These are phyloP conservation scores for Gloeophyllum trabeum DNA, from an alignment of 768 basidiomycete species.

Conservation along the genomic window DNA sequence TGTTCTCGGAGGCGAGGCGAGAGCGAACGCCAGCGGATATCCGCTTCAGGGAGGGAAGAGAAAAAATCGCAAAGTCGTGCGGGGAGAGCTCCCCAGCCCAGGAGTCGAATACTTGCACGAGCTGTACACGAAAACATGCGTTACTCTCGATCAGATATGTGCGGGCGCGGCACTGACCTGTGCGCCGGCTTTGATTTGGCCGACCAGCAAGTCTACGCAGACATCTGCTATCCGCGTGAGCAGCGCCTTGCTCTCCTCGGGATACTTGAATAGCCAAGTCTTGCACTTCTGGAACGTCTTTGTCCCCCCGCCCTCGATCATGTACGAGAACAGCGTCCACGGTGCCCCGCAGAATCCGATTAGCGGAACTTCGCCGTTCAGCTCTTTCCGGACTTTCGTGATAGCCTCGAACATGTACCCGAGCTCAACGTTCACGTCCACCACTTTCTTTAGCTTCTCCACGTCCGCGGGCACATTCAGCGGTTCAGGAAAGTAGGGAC, in stretches of 20 bases:
- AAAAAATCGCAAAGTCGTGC: conserved; percentile 75
- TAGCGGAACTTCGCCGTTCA: conserved; percentile 85
- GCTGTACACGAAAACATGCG: conserved; percentile 29
- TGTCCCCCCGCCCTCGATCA: conserved; percentile 94
- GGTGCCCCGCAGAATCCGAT: conserved; percentile 98
- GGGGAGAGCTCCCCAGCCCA: conserved; percentile 91
- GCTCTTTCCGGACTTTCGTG: conserved; percentile 66
- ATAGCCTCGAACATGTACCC: conserved; percentile 92
- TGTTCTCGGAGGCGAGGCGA: conserved; percentile 37
- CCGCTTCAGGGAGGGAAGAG: conserved; percentile 65
- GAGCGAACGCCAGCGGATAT: conserved; percentile 62
- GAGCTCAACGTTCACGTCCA: conserved; percentile 77
- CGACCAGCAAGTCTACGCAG: conserved; percentile 83
- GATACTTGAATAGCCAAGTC: conserved; percentile 89
- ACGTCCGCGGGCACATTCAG: conserved; percentile 71
- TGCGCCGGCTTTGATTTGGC: conserved; percentile 90
- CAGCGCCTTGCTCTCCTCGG: conserved; percentile 71
- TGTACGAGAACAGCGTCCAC: conserved; percentile 97
- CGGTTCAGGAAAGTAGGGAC: conserved; percentile 81
- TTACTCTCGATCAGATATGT: neutral
- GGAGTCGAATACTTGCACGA: conserved; percentile 96
- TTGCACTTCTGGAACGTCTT: conserved; percentile 89
- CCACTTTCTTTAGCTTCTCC: conserved; percentile 40
- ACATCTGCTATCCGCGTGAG: conserved; percentile 76
- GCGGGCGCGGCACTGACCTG: conserved; percentile 48